Percentiles rank a stretch among this genome's conserved stretches.
Conservation (phyloP, 768 basidiomycete species). For the Xerocomus spinulosus region DNA sequence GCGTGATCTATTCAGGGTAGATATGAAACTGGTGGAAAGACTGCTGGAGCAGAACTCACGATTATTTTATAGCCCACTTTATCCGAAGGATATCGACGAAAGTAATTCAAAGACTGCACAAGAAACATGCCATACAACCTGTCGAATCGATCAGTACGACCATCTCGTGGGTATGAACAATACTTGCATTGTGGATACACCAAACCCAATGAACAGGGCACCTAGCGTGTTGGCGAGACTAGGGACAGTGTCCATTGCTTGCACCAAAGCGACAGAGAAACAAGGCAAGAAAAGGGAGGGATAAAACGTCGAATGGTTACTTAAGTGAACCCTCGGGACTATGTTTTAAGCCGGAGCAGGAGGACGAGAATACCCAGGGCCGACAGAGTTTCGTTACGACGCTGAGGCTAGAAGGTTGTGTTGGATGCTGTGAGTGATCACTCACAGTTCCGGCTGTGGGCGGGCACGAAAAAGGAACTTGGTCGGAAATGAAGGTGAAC, state of each 20-base stretch:
- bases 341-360: slow-evolving; percentile 9
- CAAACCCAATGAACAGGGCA: slow-evolving; percentile 56
- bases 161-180: neutral
- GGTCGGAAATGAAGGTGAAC: neutral
- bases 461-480: slow-evolving; percentile 1
- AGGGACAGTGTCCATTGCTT: slow-evolving; percentile 14
- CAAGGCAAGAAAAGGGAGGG: neutral
- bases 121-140: slow-evolving; percentile 50
- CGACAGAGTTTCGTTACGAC: slow-evolving; percentile 2
- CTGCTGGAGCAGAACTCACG: slow-evolving; percentile 35
- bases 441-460: neutral
- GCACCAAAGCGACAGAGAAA: neutral
- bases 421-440: neutral
- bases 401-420: neutral
- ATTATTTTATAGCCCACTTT: slow-evolving; percentile 44
- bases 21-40: neutral
- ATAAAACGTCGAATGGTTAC: neutral
- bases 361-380: neutral
- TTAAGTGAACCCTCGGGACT: neutral
- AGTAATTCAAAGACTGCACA: slow-evolving; percentile 53
- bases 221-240: slow-evolving; percentile 50
- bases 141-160: slow-evolving; percentile 25
- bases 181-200: slow-evolving; percentile 38
- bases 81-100: slow-evolving; percentile 52
- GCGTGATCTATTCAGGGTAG: slow-evolving; percentile 24